A percentile compares a stretch with the other conserved stretches of the same genome.
These are phyloP conservation scores for Ceratobasidium sp. DNA, from an alignment of 1,284 basidiomycete species.

Conservation along the genomic window DNA sequence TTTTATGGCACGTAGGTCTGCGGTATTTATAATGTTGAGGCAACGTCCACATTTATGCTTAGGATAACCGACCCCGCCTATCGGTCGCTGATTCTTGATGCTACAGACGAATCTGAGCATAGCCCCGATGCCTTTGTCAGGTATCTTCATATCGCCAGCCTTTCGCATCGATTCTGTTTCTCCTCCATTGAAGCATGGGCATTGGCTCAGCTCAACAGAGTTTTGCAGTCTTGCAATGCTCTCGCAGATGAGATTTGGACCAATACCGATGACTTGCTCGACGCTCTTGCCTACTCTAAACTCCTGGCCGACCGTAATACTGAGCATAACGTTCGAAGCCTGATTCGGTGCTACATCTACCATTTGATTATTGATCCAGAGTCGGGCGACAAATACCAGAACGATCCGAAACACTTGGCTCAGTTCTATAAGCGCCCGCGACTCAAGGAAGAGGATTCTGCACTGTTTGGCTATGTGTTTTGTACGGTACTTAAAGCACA, in stretches of 20 bases:
- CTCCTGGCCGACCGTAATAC: background rate
- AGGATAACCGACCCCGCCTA: slow-evolving; percentile 4
- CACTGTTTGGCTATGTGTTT: slow-evolving; percentile 16
- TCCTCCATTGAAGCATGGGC: slow-evolving; percentile 9
- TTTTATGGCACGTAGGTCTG: slow-evolving; percentile 5
- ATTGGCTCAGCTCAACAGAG: background rate
- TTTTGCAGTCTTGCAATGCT: background rate
- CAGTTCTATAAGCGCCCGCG: background rate
- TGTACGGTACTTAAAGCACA: background rate
- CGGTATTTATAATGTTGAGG: background rate
- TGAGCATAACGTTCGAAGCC: background rate
- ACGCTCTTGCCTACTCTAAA: background rate
- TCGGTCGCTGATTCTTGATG: background rate
- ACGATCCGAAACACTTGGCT: too few relatives aligned
- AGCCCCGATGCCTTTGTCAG: background rate
- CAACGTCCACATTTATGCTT: too few relatives aligned
- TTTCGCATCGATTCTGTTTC: slow-evolving; percentile 20
- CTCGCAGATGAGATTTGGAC: background rate
- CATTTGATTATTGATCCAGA: background rate
- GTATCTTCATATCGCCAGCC: slow-evolving; percentile 22
- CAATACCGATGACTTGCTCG: background rate
- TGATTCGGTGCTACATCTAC: background rate
- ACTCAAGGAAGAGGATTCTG: background rate
- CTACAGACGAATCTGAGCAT: background rate
- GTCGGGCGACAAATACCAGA: too few relatives aligned